A percentile compares a stretch with the other conserved stretches of the same genome.
Conservation (phyloP, 2,329 filamentous ascomycete genomes). For the Gaeumannomyces tritici region DNA sequence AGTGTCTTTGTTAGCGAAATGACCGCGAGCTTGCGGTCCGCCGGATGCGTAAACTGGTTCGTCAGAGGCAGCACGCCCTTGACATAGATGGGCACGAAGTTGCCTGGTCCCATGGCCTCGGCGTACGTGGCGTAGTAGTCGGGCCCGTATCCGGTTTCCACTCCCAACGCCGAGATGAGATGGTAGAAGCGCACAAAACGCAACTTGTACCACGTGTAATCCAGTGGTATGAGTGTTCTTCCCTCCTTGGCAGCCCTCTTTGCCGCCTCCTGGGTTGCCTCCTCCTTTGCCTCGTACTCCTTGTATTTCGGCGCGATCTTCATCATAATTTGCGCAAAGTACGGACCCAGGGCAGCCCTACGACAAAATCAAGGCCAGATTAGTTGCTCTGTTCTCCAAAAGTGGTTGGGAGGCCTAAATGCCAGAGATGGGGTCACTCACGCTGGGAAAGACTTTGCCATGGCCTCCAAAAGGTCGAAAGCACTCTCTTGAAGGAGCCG, state of each 20-base stretch:
- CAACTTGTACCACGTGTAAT: slow-evolving; percentile 49
- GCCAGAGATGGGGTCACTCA: slow-evolving; percentile 30
- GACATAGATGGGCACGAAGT: slow-evolving; percentile 81
- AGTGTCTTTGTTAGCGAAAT: slow-evolving; percentile 90
- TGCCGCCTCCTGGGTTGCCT: not conserved
- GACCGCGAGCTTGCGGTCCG: slow-evolving; percentile 89
- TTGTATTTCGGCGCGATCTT: not conserved
- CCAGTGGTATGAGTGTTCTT: not conserved
- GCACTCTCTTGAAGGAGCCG: slow-evolving; percentile 73
- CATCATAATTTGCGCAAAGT: not conserved
- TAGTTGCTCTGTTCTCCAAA: not conserved
- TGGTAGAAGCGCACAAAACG: slow-evolving; percentile 94
- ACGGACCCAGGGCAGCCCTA: not conserved
- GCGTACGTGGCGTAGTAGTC: slow-evolving; percentile 85
- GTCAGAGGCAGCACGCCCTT: slow-evolving; percentile 81
- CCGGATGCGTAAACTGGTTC: slow-evolving; percentile 74
- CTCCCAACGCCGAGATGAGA: slow-evolving; percentile 64
- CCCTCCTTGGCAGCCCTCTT: not conserved
- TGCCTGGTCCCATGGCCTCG: slow-evolving; percentile 68
- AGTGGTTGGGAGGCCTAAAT: not conserved
- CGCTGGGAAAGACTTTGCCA: slow-evolving; percentile 64
- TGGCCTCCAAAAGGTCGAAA: slow-evolving; percentile 81
- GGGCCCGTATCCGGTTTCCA: slow-evolving; percentile 74
- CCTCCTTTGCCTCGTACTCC: not conserved
- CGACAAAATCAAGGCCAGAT: not conserved